Evolutionary conservation across 1,284 basidiomycete genomes (phyloP).

Genomic region (Erythrobasidium hasegawianum): DNA sequence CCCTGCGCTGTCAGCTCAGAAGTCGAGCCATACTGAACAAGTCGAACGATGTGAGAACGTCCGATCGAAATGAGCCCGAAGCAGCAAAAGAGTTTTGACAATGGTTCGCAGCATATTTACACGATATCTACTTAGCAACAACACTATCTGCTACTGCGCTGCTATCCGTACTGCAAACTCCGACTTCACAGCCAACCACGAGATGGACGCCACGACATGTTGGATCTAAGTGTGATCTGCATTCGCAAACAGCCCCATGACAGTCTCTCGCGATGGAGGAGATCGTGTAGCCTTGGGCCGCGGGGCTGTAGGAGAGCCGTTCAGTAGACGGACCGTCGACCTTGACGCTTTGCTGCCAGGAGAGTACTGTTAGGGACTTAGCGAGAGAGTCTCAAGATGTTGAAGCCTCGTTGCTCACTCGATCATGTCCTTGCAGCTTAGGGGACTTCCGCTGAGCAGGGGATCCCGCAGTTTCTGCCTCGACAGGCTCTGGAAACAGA

Average conservation of each 20-base stretch:
- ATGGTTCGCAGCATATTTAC: too few species aligned
- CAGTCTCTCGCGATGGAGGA: not conserved
- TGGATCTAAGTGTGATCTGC: too few species aligned
- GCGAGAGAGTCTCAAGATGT: not conserved
- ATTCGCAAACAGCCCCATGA: not conserved
- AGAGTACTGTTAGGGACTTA: not conserved
- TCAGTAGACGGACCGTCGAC: not conserved
- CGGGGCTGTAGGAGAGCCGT: not conserved
- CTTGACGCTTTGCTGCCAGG: not conserved
- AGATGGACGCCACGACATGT: too few species aligned
- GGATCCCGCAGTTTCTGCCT: not conserved
- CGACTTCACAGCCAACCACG: too few species aligned
- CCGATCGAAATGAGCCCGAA: too few species aligned
- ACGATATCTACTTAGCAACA: too few species aligned
- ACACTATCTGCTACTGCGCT: too few species aligned
- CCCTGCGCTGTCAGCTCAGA: too few species aligned
- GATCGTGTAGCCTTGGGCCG: not conserved
- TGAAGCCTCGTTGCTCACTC: not conserved
- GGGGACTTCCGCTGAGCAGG: not conserved
- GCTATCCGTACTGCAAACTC: too few species aligned
- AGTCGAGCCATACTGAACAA: too few species aligned
- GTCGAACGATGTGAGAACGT: too few species aligned
- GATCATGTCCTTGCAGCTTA: not conserved
- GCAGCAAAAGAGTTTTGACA: too few species aligned
- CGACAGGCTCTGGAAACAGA: not conserved